Evolutionary conservation across 768 basidiomycete species (phyloP).

Genomic region (Strobilomyces confusus): DNA sequence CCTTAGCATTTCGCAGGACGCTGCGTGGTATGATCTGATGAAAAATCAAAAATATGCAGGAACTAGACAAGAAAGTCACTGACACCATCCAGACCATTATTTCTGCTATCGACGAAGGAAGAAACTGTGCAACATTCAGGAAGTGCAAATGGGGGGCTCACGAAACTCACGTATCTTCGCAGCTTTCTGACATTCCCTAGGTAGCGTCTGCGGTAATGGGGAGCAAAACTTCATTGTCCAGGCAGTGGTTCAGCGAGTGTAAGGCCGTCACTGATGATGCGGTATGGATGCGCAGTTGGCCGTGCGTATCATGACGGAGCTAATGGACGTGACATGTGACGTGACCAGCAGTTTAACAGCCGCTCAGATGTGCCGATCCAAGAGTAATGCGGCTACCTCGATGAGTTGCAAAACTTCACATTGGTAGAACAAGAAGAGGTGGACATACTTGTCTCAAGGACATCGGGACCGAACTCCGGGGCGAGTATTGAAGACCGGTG

Average conservation of each 20-base stretch:
- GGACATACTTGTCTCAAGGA: conserved; percentile 93
- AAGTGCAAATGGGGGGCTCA: background rate
- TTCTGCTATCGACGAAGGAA: conserved; percentile 76
- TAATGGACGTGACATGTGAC: conserved; percentile 22
- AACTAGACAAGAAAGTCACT: conserved; percentile 14
- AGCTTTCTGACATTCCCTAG: conserved; percentile 85
- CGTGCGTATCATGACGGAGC: conserved; percentile 8
- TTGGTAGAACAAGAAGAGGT: too few species aligned
- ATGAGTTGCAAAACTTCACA: too few species aligned
- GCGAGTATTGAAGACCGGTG: conserved; percentile 81
- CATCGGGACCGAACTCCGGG: conserved; percentile 82
- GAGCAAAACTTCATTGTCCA: conserved; percentile 45
- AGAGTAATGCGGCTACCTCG: too few species aligned
- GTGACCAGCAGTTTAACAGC: conserved; percentile 11
- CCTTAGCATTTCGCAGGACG: conserved; percentile 54
- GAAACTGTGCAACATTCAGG: conserved; percentile 47
- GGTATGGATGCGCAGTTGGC: conserved; percentile 20
- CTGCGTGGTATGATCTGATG: conserved; percentile 50
- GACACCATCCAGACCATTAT: conserved; percentile 83
- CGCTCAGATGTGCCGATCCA: too few species aligned
- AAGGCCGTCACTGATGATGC: background rate
- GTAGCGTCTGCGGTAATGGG: conserved; percentile 51
- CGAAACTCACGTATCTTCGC: conserved; percentile 70
- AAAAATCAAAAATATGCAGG: background rate
- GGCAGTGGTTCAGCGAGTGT: background rate